Evolutionary conservation across 2,329 filamentous ascomycete species (phyloP).

Genomic region (Colletotrichum ledebouriae): DNA sequence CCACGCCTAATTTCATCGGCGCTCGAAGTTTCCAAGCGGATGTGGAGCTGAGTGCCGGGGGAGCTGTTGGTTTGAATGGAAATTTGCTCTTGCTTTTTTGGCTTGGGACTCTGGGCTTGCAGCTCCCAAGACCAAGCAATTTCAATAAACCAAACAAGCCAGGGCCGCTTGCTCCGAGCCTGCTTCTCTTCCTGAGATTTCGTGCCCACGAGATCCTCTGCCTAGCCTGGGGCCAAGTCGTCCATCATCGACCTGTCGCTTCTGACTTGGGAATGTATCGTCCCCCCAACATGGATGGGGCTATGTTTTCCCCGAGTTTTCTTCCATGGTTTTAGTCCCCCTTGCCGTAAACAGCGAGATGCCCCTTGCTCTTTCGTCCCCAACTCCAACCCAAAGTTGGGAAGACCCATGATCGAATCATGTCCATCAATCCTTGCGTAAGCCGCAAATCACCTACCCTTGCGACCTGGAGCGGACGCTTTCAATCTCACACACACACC

Average conservation of each 20-base stretch:
- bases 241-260: slow-evolving; percentile 18
- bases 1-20: slow-evolving; percentile 37
- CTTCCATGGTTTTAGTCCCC: slow-evolving; percentile 11
- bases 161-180: slow-evolving; percentile 9
- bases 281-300: slow-evolving; percentile 23
- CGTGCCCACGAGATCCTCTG: slow-evolving; percentile 31
- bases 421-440: slow-evolving; percentile 19
- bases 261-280: slow-evolving; percentile 21
- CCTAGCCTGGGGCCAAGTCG: slow-evolving; percentile 18
- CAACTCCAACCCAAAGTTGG: slow-evolving; percentile 18
- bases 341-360: slow-evolving; percentile 13
- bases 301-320: slow-evolving; percentile 17
- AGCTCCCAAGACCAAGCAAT: background rate
- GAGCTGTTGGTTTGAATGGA: slow-evolving; percentile 20
- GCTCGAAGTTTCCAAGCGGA: slow-evolving; percentile 28
- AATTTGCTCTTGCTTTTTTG: slow-evolving; percentile 10
- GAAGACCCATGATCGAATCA: slow-evolving; percentile 24
- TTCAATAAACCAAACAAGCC: background rate
- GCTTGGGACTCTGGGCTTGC: background rate
- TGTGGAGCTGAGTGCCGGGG: slow-evolving; percentile 10
- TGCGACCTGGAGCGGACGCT: slow-evolving; percentile 8
- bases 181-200: slow-evolving; percentile 23
- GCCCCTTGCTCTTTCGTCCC: slow-evolving; percentile 21
- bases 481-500: background rate
- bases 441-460: slow-evolving; percentile 8